Evolutionary conservation across 2,329 filamentous ascomycete species (phyloP).

Genomic region (Plenodomus biglobosus): DNA sequence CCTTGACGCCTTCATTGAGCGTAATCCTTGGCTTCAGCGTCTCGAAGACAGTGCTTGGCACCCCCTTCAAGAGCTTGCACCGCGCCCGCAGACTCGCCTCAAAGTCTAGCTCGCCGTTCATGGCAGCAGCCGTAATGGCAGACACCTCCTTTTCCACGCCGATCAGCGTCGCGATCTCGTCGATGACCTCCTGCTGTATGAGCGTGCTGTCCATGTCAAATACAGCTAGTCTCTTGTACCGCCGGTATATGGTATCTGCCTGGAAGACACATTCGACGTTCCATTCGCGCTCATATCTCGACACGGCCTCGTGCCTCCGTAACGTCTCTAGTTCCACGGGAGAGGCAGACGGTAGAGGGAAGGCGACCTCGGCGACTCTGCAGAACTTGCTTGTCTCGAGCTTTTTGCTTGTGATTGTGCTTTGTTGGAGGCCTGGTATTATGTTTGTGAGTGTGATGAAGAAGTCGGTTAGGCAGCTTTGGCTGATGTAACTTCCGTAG

Average conservation of each 20-base stretch:
- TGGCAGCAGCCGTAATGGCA: constrained; percentile 86
- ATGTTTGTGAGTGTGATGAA: constrained; percentile 54
- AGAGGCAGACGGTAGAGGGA: constrained; percentile 59
- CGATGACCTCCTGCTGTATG: constrained; percentile 96
- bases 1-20: constrained; percentile 77
- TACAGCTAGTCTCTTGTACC: constrained; percentile 82
- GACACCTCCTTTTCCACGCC: constrained; percentile 82
- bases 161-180: constrained; percentile 84
- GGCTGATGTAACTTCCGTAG: constrained; percentile 57
- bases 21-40: constrained; percentile 73
- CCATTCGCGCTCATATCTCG: constrained; percentile 82
- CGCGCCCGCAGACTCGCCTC: constrained; percentile 78
- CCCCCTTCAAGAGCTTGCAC: constrained; percentile 77
- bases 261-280: constrained; percentile 83
- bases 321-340: constrained; percentile 63
- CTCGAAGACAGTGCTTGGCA: constrained; percentile 77
- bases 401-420: constrained; percentile 51
- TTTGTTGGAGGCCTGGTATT: constrained; percentile 53
- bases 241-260: constrained; percentile 69
- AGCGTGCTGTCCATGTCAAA: constrained; percentile 99
- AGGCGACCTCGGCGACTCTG: constrained; percentile 65
- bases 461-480: constrained; percentile 59
- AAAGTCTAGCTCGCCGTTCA: constrained; percentile 96
- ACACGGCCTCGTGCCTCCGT: constrained; percentile 77
- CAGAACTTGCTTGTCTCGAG: constrained; percentile 63